phyloP scores from a whole-genome alignment of 768 basidiomycete species.

The Rhodosporidiobolus sp. region DNA sequence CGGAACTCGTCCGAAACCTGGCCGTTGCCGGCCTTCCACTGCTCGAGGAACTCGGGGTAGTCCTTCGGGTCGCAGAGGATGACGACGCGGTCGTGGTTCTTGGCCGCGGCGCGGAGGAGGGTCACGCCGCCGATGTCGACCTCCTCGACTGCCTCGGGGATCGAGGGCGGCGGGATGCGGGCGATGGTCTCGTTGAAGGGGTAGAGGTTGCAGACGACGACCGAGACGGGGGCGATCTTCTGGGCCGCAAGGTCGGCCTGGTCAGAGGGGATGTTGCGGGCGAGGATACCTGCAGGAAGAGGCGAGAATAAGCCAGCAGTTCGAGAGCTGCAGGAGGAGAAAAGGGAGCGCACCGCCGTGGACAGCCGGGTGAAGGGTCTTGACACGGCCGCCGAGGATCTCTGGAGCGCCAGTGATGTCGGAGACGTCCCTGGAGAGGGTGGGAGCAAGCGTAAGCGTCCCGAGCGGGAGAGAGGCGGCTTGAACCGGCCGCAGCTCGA shows the following conservation, averaged over 20 bases:
- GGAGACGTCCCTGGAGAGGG: constrained; percentile 78
- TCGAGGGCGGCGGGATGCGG: constrained; percentile 73
- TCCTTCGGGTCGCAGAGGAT: constrained; percentile 77
- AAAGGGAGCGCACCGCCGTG: constrained; percentile 71
- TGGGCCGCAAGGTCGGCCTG: constrained; percentile 77
- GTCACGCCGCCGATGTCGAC: constrained; percentile 99
- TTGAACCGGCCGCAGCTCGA: too few species aligned
- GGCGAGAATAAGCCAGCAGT: constrained; percentile 20
- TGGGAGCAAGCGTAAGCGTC: background rate
- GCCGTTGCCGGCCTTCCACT: constrained; percentile 71
- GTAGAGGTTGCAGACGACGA: constrained; percentile 99
- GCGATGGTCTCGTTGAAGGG: constrained; percentile 91
- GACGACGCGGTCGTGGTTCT: constrained; percentile 73
- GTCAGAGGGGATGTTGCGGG: constrained; percentile 85
- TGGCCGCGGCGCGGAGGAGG: constrained; percentile 92
- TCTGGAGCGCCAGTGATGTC: constrained; percentile 97
- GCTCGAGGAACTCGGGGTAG: constrained; percentile 73
- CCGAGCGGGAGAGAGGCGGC: too few species aligned
- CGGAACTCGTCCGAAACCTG: constrained; percentile 68
- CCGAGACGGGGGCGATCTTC: constrained; percentile 83
- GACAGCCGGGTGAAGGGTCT: constrained; percentile 95
- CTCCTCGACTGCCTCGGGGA: constrained; percentile 91
- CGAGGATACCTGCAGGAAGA: constrained; percentile 67
- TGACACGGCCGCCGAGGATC: constrained; percentile 97
- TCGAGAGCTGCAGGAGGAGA: constrained; percentile 8